Base-by-base conservation (phyloP, 768 basidiomycete genomes). In the Lactarius quietus region DNA sequence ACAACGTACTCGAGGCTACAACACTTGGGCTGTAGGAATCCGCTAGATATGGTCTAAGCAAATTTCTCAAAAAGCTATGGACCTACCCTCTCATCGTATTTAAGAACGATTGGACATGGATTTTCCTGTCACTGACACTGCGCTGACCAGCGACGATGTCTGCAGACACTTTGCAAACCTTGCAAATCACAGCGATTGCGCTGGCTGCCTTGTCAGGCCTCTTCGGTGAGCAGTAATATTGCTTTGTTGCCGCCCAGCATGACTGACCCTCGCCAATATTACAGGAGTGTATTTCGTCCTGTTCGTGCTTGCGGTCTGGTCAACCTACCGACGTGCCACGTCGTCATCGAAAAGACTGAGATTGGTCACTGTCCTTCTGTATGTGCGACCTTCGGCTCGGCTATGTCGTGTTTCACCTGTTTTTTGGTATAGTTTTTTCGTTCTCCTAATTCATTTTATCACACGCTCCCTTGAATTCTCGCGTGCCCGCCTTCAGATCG, bases 241-340 rank as follows among this genome's bases (percentile, higher is more conserved):
- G 12, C n/a, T 35, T n/a, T 61, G 6, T 35, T 45, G 26, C n/a
- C 9, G 12, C 29, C 3, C 14, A 0, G 51, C 9, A 26, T 35
- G 17, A 33, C 17, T 58, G 14, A 61, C 3, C 17, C 12, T 17
- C 4, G 33, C 33, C 33, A 33, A 6, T 17, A 20, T 28, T 14
- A 39, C 61, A 73, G 72, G 72, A 38, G 59, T 70, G 6, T 73
- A 73, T 53, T 55, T 67, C 20, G 57, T 69, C 4, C 62, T 73
- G 7, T 69, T 72, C 51, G 45, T 69, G 12, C 68, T 71, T 33
- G 70, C 71, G 5, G 35, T 72, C 10, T 73, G 72, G 72, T 57
- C 71, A 2, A 70, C 69, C 20, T 61, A 64, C n/a, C 64, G 61
- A 18, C 63, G 57, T 1, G 29, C 17, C 3, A 54, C 38, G 7